phyloP scores from a whole-genome alignment of 1,284 basidiomycete genomes.

The Tylopilus sp. region DNA sequence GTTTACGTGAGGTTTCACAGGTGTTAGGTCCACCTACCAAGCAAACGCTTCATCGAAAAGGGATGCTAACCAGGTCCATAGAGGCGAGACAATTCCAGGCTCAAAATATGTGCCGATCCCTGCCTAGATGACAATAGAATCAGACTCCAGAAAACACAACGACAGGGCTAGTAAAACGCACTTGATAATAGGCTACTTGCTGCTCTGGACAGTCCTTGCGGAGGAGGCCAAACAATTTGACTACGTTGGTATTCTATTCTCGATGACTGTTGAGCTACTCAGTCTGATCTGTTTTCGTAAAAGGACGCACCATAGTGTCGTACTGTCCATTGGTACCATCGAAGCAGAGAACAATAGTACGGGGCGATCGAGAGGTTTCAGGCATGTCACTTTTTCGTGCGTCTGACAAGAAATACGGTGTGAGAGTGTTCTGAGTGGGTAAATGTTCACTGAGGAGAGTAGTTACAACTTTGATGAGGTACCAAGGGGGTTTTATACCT shows the following conservation, averaged over 20 bases:
- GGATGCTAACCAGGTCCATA: slow-evolving; percentile 57
- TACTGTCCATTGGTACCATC: slow-evolving; percentile 66
- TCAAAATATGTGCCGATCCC: slow-evolving; percentile 69
- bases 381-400: slow-evolving; percentile 5
- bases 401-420: slow-evolving; percentile 21
- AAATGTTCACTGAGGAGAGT: no score
- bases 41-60: slow-evolving; percentile 65
- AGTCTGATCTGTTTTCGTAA: neutral
- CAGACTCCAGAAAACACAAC: neutral
- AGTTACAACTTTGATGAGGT: no score
- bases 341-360: slow-evolving; percentile 66
- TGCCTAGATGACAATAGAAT: slow-evolving; percentile 47
- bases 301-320: slow-evolving; percentile 43
- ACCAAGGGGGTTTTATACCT: no score
- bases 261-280: neutral
- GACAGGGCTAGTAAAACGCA: slow-evolving; percentile 30
- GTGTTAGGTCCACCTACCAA: slow-evolving; percentile 50
- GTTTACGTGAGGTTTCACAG: neutral
- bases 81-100: slow-evolving; percentile 60
- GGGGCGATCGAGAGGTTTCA: slow-evolving; percentile 31
- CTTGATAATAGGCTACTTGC: slow-evolving; percentile 75
- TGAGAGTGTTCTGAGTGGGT: no score
- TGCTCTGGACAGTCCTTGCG: slow-evolving; percentile 61
- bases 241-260: slow-evolving; percentile 70
- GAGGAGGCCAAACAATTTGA: slow-evolving; percentile 68